Percentiles rank a stretch among this genome's conserved stretches.
Evolutionary conservation across 495 filamentous ascomycete species (phyloP).

Genomic region (Penicillium alfredii): DNA sequence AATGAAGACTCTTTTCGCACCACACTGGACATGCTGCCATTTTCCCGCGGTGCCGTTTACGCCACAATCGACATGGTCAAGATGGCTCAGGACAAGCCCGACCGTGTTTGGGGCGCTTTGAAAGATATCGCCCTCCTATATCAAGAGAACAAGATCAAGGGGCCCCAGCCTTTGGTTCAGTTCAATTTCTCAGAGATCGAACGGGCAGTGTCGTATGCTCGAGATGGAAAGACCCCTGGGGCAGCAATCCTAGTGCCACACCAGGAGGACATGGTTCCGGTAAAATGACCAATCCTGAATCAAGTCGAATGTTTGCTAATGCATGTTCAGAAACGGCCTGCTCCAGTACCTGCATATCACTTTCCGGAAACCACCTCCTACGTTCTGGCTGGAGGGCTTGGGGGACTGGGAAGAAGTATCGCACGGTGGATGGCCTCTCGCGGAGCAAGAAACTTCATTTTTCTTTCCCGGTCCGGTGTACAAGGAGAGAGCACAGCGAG

Average conservation of each 20-base stretch:
- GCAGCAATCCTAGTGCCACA: too few relatives aligned
- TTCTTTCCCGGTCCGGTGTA: slow-evolving; percentile 24
- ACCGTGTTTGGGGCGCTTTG: not conserved
- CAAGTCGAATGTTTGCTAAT: not conserved
- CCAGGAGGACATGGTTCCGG: too few relatives aligned
- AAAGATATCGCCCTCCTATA: not conserved
- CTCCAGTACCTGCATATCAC: too few relatives aligned
- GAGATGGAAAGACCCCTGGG: too few relatives aligned
- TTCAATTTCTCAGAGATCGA: too few relatives aligned
- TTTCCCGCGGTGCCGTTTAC: not conserved
- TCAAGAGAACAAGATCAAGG: not conserved
- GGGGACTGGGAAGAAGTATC: slow-evolving; percentile 34
- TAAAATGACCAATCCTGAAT: not conserved
- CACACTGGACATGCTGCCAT: not conserved
- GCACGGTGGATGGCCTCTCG: slow-evolving; percentile 33
- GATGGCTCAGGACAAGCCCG: not conserved
- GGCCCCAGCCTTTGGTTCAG: too few relatives aligned
- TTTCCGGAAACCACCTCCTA: too few relatives aligned
- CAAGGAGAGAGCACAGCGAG: not conserved
- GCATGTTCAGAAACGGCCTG: too few relatives aligned
- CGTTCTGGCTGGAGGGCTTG: slow-evolving; percentile 36
- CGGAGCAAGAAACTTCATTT: slow-evolving; percentile 26
- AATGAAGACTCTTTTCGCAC: slow-evolving; percentile 1
- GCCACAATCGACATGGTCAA: not conserved
- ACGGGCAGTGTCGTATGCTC: too few relatives aligned